These are phyloP conservation scores for Salix viminalis DNA, from an alignment of 345 rosid species.

Conservation along the genomic window DNA sequence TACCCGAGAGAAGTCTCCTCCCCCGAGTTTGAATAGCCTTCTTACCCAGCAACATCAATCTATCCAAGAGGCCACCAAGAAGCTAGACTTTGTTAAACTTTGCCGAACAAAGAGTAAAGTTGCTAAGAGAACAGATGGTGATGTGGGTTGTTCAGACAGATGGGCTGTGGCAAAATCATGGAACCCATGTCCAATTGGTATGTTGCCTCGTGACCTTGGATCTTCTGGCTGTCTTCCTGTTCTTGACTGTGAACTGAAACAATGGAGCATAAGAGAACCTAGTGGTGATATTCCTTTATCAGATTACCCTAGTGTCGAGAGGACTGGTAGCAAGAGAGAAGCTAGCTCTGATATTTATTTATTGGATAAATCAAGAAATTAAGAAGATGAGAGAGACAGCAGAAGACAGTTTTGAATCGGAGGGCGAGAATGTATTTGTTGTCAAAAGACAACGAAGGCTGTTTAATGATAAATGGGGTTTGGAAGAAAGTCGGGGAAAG, in stretches of 20 bases:
- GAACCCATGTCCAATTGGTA: constrained; percentile 86
- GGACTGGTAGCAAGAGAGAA: constrained; percentile 20
- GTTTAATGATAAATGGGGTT: constrained; percentile 44
- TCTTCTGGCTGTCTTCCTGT: constrained; percentile 62
- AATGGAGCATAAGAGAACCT: constrained; percentile 31
- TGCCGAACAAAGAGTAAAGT: constrained; percentile 26
- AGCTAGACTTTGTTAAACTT: constrained; percentile 48
- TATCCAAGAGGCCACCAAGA: constrained; percentile 48
- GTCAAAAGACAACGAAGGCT: constrained; percentile 28
- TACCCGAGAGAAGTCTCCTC: constrained; percentile 29
- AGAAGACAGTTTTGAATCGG: constrained; percentile 21
- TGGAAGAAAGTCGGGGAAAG: constrained; percentile 48
- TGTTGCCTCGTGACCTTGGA: constrained; percentile 57
- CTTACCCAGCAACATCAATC: constrained; percentile 45
- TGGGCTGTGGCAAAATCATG: constrained; percentile 66
- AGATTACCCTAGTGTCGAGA: not conserved
- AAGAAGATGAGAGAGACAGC: constrained; percentile 22
- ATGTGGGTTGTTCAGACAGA: constrained; percentile 25
- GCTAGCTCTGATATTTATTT: constrained; percentile 11
- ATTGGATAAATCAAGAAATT: constrained; percentile 11
- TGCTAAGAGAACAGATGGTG: constrained; percentile 19
- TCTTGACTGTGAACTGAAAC: constrained; percentile 37
- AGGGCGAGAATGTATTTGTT: constrained; percentile 5
- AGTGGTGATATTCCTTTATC: constrained; percentile 8
- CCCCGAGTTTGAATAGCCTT: constrained; percentile 14